Evolutionary conservation across 495 filamentous ascomycete genomes (phyloP).

Genomic region (Hypoxylon trugodes): DNA sequence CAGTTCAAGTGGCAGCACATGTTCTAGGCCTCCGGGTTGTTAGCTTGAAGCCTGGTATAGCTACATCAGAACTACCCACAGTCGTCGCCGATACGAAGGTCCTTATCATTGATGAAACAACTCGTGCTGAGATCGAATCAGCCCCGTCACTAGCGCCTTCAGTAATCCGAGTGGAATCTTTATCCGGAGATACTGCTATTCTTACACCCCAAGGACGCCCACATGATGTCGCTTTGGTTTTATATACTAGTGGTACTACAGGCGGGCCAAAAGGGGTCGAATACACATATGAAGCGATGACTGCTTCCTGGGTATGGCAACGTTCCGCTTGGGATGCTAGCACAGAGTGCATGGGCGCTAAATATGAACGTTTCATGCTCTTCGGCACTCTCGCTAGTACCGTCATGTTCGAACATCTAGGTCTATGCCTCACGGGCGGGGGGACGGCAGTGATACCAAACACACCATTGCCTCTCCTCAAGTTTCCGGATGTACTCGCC

Average conservation of each 20-base stretch:
- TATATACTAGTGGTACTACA: slow-evolving; percentile 21
- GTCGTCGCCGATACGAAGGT: background rate
- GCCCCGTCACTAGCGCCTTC: background rate
- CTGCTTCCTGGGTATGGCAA: slow-evolving; percentile 12
- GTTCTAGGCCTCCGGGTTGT: slow-evolving; percentile 13
- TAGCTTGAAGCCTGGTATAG: slow-evolving; percentile 8
- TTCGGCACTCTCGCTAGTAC: slow-evolving; percentile 13
- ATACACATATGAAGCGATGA: slow-evolving; percentile 5
- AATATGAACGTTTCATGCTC: slow-evolving; percentile 10
- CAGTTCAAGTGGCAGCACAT: slow-evolving; percentile 16
- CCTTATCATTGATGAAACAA: background rate
- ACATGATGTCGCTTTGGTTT: slow-evolving; percentile 11
- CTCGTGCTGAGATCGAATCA: slow-evolving; percentile 1
- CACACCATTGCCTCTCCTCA: background rate
- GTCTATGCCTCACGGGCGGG: slow-evolving; percentile 10
- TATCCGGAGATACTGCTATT: background rate
- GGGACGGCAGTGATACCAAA: slow-evolving; percentile 15
- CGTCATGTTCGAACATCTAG: slow-evolving; percentile 12
- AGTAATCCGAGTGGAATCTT: background rate
- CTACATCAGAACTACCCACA: background rate
- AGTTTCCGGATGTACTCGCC: slow-evolving; percentile 4
- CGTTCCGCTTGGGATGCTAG: background rate
- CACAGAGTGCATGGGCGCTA: slow-evolving; percentile 1
- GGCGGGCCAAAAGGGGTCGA: slow-evolving; percentile 18
- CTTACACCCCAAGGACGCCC: background rate